phyloP scores from a whole-genome alignment of 495 filamentous ascomycete genomes.

The Penicillium waksmanii region DNA sequence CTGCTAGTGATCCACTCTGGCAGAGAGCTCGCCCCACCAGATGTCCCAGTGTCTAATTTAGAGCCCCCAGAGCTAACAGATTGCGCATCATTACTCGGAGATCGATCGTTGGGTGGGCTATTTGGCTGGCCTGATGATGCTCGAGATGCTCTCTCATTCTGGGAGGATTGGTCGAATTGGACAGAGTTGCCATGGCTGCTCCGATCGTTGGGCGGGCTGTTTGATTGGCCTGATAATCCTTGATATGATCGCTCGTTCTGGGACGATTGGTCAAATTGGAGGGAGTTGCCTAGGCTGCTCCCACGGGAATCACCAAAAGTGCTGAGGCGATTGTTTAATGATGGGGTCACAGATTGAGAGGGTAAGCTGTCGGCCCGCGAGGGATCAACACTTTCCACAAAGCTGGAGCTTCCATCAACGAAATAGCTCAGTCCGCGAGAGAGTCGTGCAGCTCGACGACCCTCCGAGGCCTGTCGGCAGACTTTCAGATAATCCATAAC shows the following conservation, averaged over 20 bases:
- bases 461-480: conserved; percentile 58
- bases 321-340: conserved; percentile 32
- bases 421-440: conserved; percentile 65
- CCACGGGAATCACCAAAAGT: conserved; percentile 34
- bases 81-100: conserved; percentile 34
- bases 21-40: conserved; percentile 34
- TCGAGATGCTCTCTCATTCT: conserved; percentile 24
- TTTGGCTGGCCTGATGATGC: conserved; percentile 20
- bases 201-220: conserved; percentile 10
- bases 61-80: conserved; percentile 37
- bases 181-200: conserved; percentile 7
- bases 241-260: conserved; percentile 23
- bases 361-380: conserved; percentile 32
- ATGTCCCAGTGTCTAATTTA: conserved; percentile 27
- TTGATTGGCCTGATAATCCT: conserved; percentile 20
- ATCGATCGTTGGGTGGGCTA: conserved; percentile 19
- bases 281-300: conserved; percentile 4
- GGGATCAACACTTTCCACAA: conserved; percentile 38
- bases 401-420: conserved; percentile 58
- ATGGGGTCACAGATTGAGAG: conserved; percentile 29
- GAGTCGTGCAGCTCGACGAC: conserved; percentile 60
- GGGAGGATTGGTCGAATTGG: not conserved
- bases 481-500: conserved; percentile 68
- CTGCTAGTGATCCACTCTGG: conserved; percentile 44
- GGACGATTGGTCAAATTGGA: not conserved